Conservation (phyloP, 2,329 filamentous ascomycete species). For the Endothia cerciana region DNA sequence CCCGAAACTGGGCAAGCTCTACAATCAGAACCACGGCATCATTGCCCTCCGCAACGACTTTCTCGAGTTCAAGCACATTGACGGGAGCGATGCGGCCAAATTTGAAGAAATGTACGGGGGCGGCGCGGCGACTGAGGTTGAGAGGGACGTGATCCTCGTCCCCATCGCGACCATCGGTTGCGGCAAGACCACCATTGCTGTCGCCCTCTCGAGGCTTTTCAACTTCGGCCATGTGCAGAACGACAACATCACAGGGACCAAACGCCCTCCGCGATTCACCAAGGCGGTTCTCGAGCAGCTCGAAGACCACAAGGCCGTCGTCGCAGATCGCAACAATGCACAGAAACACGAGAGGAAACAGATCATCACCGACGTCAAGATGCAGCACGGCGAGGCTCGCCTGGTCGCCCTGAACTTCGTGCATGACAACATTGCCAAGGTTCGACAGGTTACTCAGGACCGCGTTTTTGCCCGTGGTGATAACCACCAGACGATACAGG, state of each 20-base stretch:
- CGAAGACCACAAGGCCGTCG: slow-evolving; percentile 69
- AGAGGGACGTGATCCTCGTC: slow-evolving; percentile 76
- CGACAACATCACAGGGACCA: slow-evolving; percentile 83
- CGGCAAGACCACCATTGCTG: slow-evolving; percentile 90
- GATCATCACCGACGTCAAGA: slow-evolving; percentile 76
- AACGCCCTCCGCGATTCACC: slow-evolving; percentile 78
- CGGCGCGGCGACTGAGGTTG: slow-evolving; percentile 57
- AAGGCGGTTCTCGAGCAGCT: slow-evolving; percentile 69
- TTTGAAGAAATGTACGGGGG: slow-evolving; percentile 64
- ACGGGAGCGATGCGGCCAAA: slow-evolving; percentile 85
- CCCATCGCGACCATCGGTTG: slow-evolving; percentile 94
- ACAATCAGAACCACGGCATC: slow-evolving; percentile 90
- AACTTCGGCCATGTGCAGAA: slow-evolving; percentile 94
- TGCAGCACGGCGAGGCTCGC: slow-evolving; percentile 60
- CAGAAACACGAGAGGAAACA: slow-evolving; percentile 86
- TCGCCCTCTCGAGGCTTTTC: slow-evolving; percentile 82
- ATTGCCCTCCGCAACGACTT: slow-evolving; percentile 90
- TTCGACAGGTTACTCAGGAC: slow-evolving; percentile 74
- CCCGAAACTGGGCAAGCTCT: slow-evolving; percentile 68
- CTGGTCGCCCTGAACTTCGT: slow-evolving; percentile 89
- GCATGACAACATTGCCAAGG: slow-evolving; percentile 75
- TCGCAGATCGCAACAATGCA: slow-evolving; percentile 95
- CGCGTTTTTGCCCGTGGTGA: slow-evolving; percentile 86
- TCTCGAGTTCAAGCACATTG: slow-evolving; percentile 78
- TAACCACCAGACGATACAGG: slow-evolving; percentile 97